A percentile compares a stretch with the other conserved stretches of the same genome.
Conservation (phyloP, 192 early-diverging fungal genomes). For the Coemansia biformis region DNA sequence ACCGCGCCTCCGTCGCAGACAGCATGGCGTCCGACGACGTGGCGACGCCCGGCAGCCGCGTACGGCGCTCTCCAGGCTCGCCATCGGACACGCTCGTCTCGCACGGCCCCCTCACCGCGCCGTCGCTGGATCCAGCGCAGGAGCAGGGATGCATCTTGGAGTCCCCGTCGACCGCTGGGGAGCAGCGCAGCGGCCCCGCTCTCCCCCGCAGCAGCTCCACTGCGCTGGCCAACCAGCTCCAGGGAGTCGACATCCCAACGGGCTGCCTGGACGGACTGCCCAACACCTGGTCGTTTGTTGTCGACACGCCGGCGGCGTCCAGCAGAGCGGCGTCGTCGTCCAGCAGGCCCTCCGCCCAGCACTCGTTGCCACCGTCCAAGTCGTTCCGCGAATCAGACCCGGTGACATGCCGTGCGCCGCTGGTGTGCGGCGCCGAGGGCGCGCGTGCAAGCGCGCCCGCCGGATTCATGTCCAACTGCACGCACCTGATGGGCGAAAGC, state of each 20-base stretch:
- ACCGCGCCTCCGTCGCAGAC: constrained; percentile 5
- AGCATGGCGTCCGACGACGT: constrained; percentile 3
- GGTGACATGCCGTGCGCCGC: too few relatives aligned
- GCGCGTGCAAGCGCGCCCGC: too few relatives aligned
- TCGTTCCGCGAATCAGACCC: too few relatives aligned
- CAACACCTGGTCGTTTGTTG: constrained; percentile 33
- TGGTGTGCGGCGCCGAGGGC: too few relatives aligned
- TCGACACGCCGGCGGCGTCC: background rate
- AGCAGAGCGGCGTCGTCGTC: too few relatives aligned
- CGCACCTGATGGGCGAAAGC: too few relatives aligned
- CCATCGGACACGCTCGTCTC: constrained; percentile 35
- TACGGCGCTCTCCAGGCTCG: constrained; percentile 17
- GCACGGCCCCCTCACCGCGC: constrained; percentile 6
- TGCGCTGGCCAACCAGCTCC: constrained; percentile 11
- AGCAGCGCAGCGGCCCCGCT: background rate
- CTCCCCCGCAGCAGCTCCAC: background rate
- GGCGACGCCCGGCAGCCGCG: background rate
- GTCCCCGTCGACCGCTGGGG: background rate
- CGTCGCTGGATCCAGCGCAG: background rate
- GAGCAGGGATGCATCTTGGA: background rate
- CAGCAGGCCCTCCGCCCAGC: too few relatives aligned
- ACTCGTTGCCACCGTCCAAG: too few relatives aligned
- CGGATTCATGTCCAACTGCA: too few relatives aligned
- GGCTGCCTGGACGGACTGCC: constrained; percentile 32
- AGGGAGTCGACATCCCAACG: constrained; percentile 34